phyloP scores from a whole-genome alignment of 2,329 filamentous ascomycete species.

The Paraphoma chrysanthemicola region DNA sequence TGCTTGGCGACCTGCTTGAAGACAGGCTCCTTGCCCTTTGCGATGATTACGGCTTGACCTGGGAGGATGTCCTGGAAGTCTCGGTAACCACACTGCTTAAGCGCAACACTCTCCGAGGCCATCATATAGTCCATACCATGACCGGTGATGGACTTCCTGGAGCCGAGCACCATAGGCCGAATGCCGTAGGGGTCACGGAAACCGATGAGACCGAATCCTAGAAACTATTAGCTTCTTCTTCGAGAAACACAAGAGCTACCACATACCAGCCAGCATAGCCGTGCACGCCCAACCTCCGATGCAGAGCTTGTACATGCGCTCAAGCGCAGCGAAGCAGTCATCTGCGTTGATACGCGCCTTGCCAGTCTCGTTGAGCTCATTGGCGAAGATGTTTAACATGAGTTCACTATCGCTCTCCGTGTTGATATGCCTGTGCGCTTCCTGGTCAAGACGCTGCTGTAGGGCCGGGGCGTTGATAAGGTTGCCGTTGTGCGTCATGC shows the following conservation, averaged over 20 bases:
- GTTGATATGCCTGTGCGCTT: constrained; percentile 86
- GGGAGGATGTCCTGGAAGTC: constrained; percentile 80
- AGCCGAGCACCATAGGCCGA: constrained; percentile 81
- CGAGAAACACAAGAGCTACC: too few relatives aligned
- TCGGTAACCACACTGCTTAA: constrained; percentile 80
- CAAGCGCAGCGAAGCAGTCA: constrained; percentile 76
- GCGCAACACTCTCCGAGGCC: constrained; percentile 85
- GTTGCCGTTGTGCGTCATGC: constrained; percentile 86
- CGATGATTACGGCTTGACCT: constrained; percentile 84
- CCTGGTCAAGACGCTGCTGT: constrained; percentile 74
- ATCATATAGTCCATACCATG: constrained; percentile 84
- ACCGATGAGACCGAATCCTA: constrained; percentile 78
- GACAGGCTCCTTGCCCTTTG: constrained; percentile 75
- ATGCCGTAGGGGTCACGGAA: constrained; percentile 84
- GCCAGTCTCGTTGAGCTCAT: constrained; percentile 79
- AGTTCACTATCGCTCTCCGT: constrained; percentile 88
- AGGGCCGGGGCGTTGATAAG: constrained; percentile 79
- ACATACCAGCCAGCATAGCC: constrained; percentile 75
- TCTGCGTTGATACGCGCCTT: constrained; percentile 81
- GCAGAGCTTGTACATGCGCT: constrained; percentile 75
- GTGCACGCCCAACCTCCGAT: constrained; percentile 81
- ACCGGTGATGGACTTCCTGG: constrained; percentile 70
- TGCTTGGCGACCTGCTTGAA: constrained; percentile 77
- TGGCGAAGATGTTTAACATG: constrained; percentile 87
- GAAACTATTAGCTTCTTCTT: constrained; percentile 14